Conservation (phyloP, 2,329 filamentous ascomycete species). For the Hymenotorrendiella dingleyae region DNA sequence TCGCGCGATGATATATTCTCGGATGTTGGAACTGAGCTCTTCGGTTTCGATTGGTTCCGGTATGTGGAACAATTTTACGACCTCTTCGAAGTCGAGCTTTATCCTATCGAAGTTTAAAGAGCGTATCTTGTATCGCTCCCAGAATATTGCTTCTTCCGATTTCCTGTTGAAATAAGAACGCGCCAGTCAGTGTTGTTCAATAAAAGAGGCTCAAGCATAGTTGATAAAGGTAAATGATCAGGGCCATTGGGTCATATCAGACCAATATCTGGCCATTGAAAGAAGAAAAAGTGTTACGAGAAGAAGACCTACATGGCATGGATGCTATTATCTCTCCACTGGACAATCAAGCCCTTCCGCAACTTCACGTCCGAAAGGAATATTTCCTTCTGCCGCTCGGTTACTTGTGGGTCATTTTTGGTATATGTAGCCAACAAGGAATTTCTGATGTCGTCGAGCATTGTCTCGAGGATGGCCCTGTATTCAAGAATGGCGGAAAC, state of each 20-base stretch:
- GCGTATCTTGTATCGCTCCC: constrained; percentile 40
- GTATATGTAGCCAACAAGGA: constrained; percentile 41
- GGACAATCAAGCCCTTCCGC: constrained; percentile 38
- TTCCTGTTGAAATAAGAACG: too few relatives aligned
- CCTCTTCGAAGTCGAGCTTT: constrained; percentile 36
- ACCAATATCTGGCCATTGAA: constrained; percentile 1
- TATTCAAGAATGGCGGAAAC: constrained; percentile 39
- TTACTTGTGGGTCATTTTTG: constrained; percentile 39
- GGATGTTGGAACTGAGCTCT: constrained; percentile 34
- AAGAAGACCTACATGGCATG: too few relatives aligned
- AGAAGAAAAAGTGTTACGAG: too few relatives aligned
- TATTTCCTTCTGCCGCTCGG: constrained; percentile 37
- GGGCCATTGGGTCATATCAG: too few relatives aligned
- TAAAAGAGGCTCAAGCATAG: too few relatives aligned
- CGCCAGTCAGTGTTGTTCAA: too few relatives aligned
- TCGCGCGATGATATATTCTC: constrained; percentile 39
- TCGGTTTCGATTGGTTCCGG: constrained; percentile 30
- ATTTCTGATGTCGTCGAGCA: constrained; percentile 37
- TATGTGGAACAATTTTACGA: constrained; percentile 36
- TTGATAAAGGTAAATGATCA: too few relatives aligned
- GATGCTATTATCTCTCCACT: constrained; percentile 38
- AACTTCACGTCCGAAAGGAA: constrained; percentile 38
- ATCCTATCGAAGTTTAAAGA: constrained; percentile 43
- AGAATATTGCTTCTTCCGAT: constrained; percentile 41
- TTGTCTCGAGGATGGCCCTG: constrained; percentile 37